Conservation (phyloP, 108 stramenopile genomes). For the Fragilariopsis cylindrus region DNA sequence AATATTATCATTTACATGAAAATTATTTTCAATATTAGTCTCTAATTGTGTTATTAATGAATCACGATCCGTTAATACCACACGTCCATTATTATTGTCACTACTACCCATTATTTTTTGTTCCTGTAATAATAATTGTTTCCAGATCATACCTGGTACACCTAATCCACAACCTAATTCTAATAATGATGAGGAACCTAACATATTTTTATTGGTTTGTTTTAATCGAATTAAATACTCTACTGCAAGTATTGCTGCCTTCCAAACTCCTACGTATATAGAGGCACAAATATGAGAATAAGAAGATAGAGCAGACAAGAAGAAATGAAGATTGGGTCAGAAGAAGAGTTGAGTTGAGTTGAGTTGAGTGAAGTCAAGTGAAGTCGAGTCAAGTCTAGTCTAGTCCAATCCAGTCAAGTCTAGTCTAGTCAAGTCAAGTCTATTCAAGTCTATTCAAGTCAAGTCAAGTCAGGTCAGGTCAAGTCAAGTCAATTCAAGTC, state of each 20-base stretch:
- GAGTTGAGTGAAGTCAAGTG: too few relatives aligned
- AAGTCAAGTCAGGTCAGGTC: too few relatives aligned
- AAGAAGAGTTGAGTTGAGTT: too few relatives aligned
- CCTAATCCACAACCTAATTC: slow-evolving; percentile 87
- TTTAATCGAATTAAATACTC: slow-evolving; percentile 53
- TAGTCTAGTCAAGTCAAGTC: too few relatives aligned
- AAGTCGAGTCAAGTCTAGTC: too few relatives aligned
- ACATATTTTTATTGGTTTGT: slow-evolving; percentile 13
- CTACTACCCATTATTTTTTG: background rate
- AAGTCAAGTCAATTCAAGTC: too few relatives aligned
- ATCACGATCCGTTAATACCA: slow-evolving; percentile 71
- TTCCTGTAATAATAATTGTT: slow-evolving; percentile 21
- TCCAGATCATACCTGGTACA: slow-evolving; percentile 81
- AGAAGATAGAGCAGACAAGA: too few relatives aligned
- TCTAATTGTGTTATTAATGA: slow-evolving; percentile 65
- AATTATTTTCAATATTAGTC: slow-evolving; percentile 54
- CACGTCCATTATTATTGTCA: slow-evolving; percentile 7
- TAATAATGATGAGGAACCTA: slow-evolving; percentile 38
- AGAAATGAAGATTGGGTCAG: too few relatives aligned
- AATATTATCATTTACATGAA: slow-evolving; percentile 31
- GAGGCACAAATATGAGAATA: too few relatives aligned
- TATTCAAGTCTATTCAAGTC: too few relatives aligned
- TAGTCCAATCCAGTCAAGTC: too few relatives aligned
- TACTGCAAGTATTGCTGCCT: slow-evolving; percentile 67
- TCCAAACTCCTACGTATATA: slow-evolving; percentile 47